phyloP scores from a whole-genome alignment of 169 alveolate genomes.

The Plasmodium ovale region DNA sequence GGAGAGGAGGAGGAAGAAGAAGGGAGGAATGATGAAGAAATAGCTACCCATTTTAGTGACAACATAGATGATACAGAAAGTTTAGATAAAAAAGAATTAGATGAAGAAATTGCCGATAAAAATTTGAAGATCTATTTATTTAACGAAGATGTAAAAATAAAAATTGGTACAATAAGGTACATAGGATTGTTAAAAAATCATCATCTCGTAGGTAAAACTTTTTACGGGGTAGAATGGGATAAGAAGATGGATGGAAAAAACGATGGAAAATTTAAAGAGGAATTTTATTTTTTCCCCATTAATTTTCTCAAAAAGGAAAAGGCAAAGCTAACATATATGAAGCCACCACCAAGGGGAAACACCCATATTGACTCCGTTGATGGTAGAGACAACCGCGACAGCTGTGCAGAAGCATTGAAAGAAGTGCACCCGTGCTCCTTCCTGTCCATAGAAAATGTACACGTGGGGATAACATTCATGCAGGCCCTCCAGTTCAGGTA shows the following conservation, averaged over 20 bases:
- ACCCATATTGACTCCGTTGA: background rate
- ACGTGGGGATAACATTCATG: conserved; percentile 57
- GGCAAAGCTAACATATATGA: conserved; percentile 7
- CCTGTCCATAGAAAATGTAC: conserved; percentile 47
- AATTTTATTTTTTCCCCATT: conserved; percentile 36
- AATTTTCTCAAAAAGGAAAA: conserved; percentile 20
- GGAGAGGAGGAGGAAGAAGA: background rate
- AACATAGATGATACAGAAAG: background rate
- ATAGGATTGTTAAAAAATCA: conserved; percentile 66
- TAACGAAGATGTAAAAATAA: conserved; percentile 44
- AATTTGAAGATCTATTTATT: conserved; percentile 47
- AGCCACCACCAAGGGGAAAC: background rate
- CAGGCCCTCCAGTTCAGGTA: conserved; percentile 63
- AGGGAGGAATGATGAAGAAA: background rate
- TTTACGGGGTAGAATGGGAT: conserved; percentile 70
- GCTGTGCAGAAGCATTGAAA: background rate
- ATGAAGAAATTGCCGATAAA: conserved; percentile 29
- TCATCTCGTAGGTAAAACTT: conserved; percentile 10
- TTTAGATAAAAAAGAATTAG: background rate
- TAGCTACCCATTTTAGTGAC: background rate
- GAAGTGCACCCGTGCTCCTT: conserved; percentile 43
- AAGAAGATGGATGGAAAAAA: conserved; percentile 40
- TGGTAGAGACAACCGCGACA: background rate
- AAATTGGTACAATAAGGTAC: conserved; percentile 67
- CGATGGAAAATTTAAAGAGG: conserved; percentile 20